Conservation (phyloP, 2,329 filamentous ascomycete species). For the Lachnellula hyalina region DNA sequence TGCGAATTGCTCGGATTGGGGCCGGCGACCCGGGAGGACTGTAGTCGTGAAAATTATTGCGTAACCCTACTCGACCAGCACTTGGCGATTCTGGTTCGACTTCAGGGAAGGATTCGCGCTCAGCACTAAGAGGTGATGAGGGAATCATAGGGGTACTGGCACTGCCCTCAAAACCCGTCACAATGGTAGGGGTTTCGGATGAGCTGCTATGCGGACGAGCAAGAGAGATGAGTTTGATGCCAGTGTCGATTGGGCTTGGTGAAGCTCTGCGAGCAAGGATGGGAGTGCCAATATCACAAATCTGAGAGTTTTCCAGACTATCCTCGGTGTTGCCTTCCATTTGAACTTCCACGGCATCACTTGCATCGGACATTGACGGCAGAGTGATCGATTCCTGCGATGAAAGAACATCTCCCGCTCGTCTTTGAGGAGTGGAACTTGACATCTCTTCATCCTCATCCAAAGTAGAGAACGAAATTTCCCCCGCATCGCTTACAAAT, state of each 20-base stretch:
- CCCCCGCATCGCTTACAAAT: too few species aligned
- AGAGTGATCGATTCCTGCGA: background rate
- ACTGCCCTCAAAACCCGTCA: constrained; percentile 6
- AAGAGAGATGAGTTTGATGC: constrained; percentile 4
- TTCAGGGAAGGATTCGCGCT: constrained; percentile 5
- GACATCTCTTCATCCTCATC: background rate
- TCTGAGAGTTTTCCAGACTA: background rate
- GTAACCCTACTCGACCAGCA: constrained; percentile 16
- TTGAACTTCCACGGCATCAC: background rate
- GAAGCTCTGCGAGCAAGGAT: constrained; percentile 7
- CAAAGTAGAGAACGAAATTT: background rate
- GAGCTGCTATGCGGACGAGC: constrained; percentile 15
- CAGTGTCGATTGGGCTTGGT: constrained; percentile 1
- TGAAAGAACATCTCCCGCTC: background rate
- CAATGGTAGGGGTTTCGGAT: constrained; percentile 20
- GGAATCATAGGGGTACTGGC: constrained; percentile 2
- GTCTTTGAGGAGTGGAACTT: too few species aligned
- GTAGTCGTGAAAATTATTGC: constrained; percentile 15
- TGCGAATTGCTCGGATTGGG: constrained; percentile 3
- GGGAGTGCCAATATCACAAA: constrained; percentile 4
- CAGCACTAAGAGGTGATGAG: constrained; percentile 7
- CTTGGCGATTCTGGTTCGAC: constrained; percentile 20
- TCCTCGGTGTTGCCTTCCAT: background rate
- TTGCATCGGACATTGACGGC: background rate
- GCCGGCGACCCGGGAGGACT: constrained; percentile 24